These are phyloP conservation scores for Fraxinus xanthoxyloides DNA, from an alignment of 305 asterid genomes.

Conservation along the genomic window DNA sequence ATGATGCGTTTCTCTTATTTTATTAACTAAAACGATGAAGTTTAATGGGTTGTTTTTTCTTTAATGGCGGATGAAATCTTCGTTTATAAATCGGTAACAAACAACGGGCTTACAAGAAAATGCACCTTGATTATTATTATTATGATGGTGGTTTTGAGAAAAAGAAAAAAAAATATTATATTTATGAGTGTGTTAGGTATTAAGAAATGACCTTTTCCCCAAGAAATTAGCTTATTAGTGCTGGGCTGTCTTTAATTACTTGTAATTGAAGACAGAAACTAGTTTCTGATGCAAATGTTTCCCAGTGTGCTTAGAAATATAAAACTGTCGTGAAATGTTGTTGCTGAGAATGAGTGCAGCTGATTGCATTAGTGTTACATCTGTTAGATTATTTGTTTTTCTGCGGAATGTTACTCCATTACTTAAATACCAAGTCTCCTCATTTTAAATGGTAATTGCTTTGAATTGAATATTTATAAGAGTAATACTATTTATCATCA, in stretches of 20 bases:
- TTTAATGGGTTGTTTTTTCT: neutral
- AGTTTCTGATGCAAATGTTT: neutral
- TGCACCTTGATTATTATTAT: constrained; percentile 1
- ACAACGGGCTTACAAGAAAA: constrained; percentile 7
- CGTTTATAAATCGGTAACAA: neutral
- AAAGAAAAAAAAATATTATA: neutral
- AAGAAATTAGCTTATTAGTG: neutral
- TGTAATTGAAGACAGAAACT: neutral
- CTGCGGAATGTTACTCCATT: neutral
- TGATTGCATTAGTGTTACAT: neutral
- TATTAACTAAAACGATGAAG: neutral
- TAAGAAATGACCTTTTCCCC: neutral
- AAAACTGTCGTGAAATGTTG: neutral
- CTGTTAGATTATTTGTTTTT: neutral
- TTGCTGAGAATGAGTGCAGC: neutral
- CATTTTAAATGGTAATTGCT: neutral
- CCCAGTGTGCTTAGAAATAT: neutral
- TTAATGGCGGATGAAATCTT: neutral
- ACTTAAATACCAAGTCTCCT: neutral
- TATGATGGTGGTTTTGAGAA: neutral
- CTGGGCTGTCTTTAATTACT: neutral
- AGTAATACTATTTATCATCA: no score
- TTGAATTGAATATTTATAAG: neutral
- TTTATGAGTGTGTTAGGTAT: neutral
- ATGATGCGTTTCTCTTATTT: neutral